These are phyloP conservation scores for Neckera pumila DNA, from an alignment of 225 moss, liverwort and hornwort species.

Conservation along the genomic window DNA sequence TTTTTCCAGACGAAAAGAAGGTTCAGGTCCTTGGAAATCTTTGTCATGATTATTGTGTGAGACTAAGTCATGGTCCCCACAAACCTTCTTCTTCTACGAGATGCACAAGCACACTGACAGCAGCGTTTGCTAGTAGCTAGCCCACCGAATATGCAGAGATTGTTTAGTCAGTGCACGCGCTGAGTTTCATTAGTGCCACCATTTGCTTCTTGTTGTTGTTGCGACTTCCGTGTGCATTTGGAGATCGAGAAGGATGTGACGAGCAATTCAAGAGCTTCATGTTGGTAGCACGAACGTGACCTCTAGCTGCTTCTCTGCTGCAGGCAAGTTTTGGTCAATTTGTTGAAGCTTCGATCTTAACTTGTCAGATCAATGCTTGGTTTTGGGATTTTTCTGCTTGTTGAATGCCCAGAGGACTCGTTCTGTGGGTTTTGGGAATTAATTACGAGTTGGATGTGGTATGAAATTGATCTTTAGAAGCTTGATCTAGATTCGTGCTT, in stretches of 20 bases:
- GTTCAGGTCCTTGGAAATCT: not conserved
- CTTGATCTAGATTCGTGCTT: not conserved
- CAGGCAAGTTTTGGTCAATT: not conserved
- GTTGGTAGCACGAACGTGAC: not conserved
- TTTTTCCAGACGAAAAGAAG: not conserved
- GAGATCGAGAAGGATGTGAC: not conserved
- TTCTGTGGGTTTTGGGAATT: not conserved
- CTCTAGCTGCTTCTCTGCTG: not conserved
- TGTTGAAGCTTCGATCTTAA: not conserved
- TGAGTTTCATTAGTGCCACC: not conserved
- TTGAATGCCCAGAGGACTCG: not conserved
- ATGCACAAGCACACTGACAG: not conserved
- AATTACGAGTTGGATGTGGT: not conserved
- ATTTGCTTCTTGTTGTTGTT: not conserved
- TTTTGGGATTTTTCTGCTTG: not conserved
- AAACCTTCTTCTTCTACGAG: not conserved
- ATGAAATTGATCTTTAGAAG: not conserved
- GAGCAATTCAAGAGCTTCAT: not conserved
- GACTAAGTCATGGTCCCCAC: not conserved
- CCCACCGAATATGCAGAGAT: not conserved
- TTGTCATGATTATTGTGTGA: not conserved
- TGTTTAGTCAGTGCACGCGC: not conserved
- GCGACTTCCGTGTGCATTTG: not conserved
- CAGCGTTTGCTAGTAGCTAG: not conserved
- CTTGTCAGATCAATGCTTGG: not conserved